Evolutionary conservation across 2,329 filamentous ascomycete species (phyloP), one percentile per base, ranked within the genome.

Genomic region (Talaromyces islandicus): DNA sequence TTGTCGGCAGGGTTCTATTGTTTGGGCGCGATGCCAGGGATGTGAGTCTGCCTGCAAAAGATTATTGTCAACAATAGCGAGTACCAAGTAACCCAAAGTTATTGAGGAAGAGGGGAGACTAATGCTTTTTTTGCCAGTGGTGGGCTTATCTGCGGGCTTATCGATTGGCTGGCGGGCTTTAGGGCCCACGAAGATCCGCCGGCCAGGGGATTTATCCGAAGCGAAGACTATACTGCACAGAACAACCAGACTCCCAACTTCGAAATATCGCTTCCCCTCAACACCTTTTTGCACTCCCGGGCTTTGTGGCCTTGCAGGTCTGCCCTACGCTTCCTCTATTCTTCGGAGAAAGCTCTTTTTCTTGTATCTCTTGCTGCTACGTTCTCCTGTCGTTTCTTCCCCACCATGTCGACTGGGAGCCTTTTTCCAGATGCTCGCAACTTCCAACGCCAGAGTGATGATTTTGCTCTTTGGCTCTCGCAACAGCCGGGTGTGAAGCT

Each of bases 391-490:
- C 61, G 56, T 46, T 46, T 19, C 61, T 59, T 63, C 48, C 51
- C 51, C 63, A 66, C 62, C 59, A 76, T 76, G 74, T 72, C 72
- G 51, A 73, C 67, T 56, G 66, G 67, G 46, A 56, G 66, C 62
- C 74, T 75, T 63, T 73, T 74, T 64, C 55, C 66, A 43, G 69
- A 72, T 58, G 60, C 68, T 56, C 65, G 73, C 62, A 68, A 71
- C 62, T 82, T 81, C 64, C 71, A 80, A 64, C 66, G 70, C 62
- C 75, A 76, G 67, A 83, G 80, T 48, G 74, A 77, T 60, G 71
- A 71, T 10, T 88, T 88, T 67, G 65, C 85, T 62, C 66, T 75
- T 59, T 89, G 86, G 85, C 79, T 89, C 41, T 68, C 71, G 46
- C 70, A 73, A 50, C 74, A 75, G 50, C 75, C 77, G 30, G 81